Evolutionary conservation across 1,284 basidiomycete genomes (phyloP), one percentile per base, ranked within the genome.

Genomic region (Wolfiporia cocos): DNA sequence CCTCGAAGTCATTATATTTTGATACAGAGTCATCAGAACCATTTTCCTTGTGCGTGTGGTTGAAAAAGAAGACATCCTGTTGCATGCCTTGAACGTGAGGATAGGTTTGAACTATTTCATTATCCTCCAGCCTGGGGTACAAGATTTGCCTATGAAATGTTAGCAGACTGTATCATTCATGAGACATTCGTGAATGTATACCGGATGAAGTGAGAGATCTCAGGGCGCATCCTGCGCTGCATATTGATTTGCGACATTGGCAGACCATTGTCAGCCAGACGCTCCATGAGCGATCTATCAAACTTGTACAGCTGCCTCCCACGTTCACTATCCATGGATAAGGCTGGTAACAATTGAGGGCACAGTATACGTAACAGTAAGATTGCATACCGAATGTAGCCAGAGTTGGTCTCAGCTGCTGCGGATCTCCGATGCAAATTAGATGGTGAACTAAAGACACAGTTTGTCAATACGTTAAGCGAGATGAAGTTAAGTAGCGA

Each of bases 1-100:
- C 85, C 70, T 89, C 86, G 41, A 73, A 82, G 5, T 51, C 59
- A 51, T 88, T 88, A 55, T 67, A 76, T 51, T 80, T 86, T 34
- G 76, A 79, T 0, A 70, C 67, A 0, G 74, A 72, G 22, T 86
- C 81, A 4, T 79, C 77, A 5, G 51, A 71, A 0, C 67, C 70
- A 19, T 68, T 73, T 53, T 86, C 82, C 34, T 54, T 58, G 54
- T 83, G 64, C 4, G 52, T 57, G 50, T 86, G 81, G 5, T 68
- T 65, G 43, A 81, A 53, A 58, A 85, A 83, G 56, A 74, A 81
- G 0, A 84, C 61, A 41, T 81, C 71, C 49, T 73, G 71, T 3
- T 59, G 54, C 59, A 86, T 68, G 0, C 82, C 83, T 10, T 68
- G 67, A 12, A 86, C 74, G 11, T 63, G 51, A 0, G 73, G 73